Evolutionary conservation across 768 basidiomycete species (phyloP).

Genomic region (Collybiopsis luxurians): DNA sequence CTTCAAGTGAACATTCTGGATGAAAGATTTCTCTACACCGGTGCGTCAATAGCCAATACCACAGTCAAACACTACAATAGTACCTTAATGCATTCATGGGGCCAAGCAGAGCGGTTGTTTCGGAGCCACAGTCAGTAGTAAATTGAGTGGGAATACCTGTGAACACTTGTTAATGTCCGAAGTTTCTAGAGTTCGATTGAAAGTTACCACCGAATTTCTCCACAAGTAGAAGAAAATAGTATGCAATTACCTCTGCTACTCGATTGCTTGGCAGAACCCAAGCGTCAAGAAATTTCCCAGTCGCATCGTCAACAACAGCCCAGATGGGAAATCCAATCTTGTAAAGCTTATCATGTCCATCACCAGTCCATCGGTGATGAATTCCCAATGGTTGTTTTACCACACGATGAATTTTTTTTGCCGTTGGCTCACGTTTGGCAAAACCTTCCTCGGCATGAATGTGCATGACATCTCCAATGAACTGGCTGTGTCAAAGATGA

Average conservation of each 20-base stretch:
- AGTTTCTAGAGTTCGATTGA: background rate
- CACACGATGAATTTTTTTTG: constrained; percentile 19
- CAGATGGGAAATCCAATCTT: constrained; percentile 28
- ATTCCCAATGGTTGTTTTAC: constrained; percentile 20
- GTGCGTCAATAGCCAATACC: too few relatives aligned
- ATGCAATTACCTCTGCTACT: constrained; percentile 19
- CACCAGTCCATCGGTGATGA: constrained; percentile 29
- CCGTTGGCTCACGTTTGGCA: constrained; percentile 18
- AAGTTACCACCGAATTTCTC: constrained; percentile 15
- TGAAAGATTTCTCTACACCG: too few relatives aligned
- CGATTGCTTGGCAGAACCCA: constrained; percentile 32
- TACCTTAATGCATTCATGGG: constrained; percentile 25
- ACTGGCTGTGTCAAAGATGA: constrained; percentile 8
- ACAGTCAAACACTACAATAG: too few relatives aligned
- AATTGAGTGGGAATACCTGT: constrained; percentile 30
- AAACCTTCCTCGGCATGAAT: constrained; percentile 22
- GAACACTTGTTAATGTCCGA: background rate
- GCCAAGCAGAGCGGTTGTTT: constrained; percentile 24
- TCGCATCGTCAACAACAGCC: constrained; percentile 23
- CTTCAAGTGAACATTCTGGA: constrained; percentile 15
- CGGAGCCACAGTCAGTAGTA: constrained; percentile 29
- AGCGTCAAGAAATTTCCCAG: constrained; percentile 24
- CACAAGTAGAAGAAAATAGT: constrained; percentile 23
- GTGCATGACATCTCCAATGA: constrained; percentile 18
- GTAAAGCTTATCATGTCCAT: constrained; percentile 33